phyloP scores from a whole-genome alignment of 169 alveolate species.

The Cystoisospora suis region DNA sequence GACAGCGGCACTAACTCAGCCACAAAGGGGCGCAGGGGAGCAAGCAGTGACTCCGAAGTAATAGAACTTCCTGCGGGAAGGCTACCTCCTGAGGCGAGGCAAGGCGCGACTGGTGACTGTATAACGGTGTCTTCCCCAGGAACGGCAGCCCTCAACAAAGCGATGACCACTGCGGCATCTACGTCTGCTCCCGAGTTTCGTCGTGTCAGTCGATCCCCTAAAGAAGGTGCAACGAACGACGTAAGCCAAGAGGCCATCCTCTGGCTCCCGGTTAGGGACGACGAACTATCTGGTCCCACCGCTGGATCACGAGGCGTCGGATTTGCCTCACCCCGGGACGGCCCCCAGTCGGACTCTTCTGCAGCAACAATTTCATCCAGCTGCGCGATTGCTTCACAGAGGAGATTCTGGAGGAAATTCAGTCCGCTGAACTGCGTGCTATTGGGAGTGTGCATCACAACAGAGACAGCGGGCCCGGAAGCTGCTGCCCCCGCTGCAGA shows the following conservation, averaged over 20 bases:
- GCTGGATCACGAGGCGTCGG: no score
- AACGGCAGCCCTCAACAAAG: neutral
- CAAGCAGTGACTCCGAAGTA: neutral
- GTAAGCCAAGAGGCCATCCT: neutral
- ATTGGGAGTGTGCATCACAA: neutral
- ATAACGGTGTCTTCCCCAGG: neutral
- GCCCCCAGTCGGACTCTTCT: no score
- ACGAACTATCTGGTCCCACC: no score
- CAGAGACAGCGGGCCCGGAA: neutral
- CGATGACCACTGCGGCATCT: slow-evolving; percentile 9
- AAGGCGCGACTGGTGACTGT: neutral
- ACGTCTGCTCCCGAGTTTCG: neutral
- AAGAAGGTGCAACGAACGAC: neutral
- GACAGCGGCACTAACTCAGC: neutral
- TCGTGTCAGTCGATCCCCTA: no score
- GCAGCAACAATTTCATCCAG: neutral
- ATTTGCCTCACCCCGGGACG: no score
- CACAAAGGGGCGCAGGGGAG: neutral
- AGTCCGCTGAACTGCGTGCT: neutral
- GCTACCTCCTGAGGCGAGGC: neutral
- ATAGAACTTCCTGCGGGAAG: neutral
- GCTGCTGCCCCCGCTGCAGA: neutral
- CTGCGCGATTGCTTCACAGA: neutral
- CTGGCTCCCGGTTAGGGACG: no score
- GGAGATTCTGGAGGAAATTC: neutral